A percentile compares a stretch with the other conserved stretches of the same genome.
Evolutionary conservation across 345 rosid genomes (phyloP).

Genomic region (Toxicodendron radicans): DNA sequence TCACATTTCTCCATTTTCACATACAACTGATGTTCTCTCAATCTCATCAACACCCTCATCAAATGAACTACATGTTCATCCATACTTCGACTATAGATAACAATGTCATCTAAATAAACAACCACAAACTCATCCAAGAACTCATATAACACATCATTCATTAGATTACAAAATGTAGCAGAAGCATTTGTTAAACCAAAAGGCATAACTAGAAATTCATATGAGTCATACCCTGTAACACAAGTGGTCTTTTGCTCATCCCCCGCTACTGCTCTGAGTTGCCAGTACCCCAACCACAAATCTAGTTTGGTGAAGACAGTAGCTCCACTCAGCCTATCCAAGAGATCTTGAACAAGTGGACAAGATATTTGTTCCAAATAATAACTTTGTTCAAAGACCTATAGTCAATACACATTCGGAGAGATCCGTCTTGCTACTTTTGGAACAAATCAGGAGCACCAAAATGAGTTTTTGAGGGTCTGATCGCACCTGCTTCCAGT

Average conservation of each 20-base stretch:
- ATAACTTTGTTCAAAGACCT: neutral
- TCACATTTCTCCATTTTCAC: neutral
- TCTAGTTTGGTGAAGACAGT: neutral
- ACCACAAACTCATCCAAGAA: too few species aligned
- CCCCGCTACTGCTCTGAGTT: neutral
- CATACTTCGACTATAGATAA: too few species aligned
- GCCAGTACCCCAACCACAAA: neutral
- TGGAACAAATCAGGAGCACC: neutral
- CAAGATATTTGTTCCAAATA: neutral
- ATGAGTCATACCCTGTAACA: neutral
- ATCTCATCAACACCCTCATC: neutral
- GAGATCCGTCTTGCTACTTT: too few species aligned
- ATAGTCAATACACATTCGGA: too few species aligned
- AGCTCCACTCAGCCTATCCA: too few species aligned
- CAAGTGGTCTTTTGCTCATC: neutral
- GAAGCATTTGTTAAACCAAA: neutral
- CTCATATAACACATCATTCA: too few species aligned
- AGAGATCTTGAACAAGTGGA: neutral
- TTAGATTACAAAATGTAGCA: too few species aligned
- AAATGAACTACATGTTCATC: neutral
- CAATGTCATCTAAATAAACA: too few species aligned
- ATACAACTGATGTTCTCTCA: neutral
- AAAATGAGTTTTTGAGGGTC: neutral
- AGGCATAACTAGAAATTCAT: neutral
- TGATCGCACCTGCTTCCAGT: neutral